Conservation (phyloP, 768 basidiomycete species). For the Mycena polygramma region DNA sequence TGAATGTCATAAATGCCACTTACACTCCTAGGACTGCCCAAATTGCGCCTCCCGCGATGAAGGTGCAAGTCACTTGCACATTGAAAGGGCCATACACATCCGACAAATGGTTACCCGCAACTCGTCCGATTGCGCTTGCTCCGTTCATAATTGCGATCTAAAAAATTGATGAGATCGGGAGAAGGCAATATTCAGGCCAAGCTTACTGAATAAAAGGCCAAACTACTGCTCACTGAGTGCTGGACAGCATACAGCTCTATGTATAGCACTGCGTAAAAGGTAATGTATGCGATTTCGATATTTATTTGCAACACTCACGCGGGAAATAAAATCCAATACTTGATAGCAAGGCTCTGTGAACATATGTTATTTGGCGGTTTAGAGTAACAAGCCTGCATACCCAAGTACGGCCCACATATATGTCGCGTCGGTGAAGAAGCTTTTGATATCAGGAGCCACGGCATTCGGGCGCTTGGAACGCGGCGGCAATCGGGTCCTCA, state of each 20-base stretch:
- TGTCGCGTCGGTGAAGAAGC: constrained; percentile 7
- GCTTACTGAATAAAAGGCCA: constrained; percentile 18
- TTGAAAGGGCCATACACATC: constrained; percentile 7
- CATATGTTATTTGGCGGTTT: too few species aligned
- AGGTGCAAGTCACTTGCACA: neutral
- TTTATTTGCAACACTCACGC: neutral
- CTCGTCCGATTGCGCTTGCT: neutral
- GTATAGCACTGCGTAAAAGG: neutral
- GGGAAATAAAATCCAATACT: neutral
- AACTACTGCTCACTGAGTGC: constrained; percentile 1
- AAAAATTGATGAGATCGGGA: neutral
- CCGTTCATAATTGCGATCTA: constrained; percentile 14
- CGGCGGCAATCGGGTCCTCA: neutral
- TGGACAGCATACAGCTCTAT: constrained; percentile 6
- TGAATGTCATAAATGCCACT: neutral
- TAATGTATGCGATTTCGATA: neutral
- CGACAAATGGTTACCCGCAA: neutral
- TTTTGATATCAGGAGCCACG: neutral
- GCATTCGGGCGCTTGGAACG: neutral
- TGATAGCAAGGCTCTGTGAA: neutral
- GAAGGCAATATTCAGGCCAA: neutral
- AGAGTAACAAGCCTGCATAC: neutral
- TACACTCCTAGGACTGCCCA: constrained; percentile 6
- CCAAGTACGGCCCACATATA: constrained; percentile 11
- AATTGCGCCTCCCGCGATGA: neutral